Evolutionary conservation across 345 rosid genomes (phyloP), one percentile per base, ranked within the genome.

Genomic region (Hibiscus mutabilis): DNA sequence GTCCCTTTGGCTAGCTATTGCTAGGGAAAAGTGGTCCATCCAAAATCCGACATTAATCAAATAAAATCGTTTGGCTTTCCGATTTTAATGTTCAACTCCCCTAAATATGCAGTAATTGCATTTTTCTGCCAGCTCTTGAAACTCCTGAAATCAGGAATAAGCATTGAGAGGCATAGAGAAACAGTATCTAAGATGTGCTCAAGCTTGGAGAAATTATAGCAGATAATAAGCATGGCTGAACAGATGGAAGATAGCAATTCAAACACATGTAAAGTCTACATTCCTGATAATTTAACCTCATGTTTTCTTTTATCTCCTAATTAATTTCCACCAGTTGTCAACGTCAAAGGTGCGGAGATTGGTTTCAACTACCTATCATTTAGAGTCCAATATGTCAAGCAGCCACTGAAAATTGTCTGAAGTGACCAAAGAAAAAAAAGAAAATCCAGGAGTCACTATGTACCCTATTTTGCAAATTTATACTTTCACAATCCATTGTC

Each of bases 41-140:
- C 74, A 16, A 35, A 63, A 40, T 9, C 56, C 68, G 15, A 40
- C 66, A 71, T 71, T 61, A 80, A 66, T 66, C 73, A 68, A 53
- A 47, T 49, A 84, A 87, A 89, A 73, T 89, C 90, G 24, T 76
- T 82, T 21, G 88, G 90, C 75, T 84, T 89, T 76, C 91, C 91
- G 29, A 83, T 78, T 80, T 76, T 82, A 72, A 94, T 85, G 66
- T 80, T 84, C 81, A 74, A 81, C 76, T 90, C 95, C 14, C 75
- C 80, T 49, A 89, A 80, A 79, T 82, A 95, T 53, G 71, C 86
- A 35, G 76, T 83, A 63, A 94, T 85, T 24, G 92, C 96, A 79
- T 78, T 87, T 76, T 78, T 94, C 86, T 92, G 97, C 99, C 97
- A 87, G 63, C 97, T 64, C 80, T 94, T 92, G 77, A 90, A 94